phyloP scores from a whole-genome alignment of 768 basidiomycete species.

The Sistotremastrum niveocremeum region DNA sequence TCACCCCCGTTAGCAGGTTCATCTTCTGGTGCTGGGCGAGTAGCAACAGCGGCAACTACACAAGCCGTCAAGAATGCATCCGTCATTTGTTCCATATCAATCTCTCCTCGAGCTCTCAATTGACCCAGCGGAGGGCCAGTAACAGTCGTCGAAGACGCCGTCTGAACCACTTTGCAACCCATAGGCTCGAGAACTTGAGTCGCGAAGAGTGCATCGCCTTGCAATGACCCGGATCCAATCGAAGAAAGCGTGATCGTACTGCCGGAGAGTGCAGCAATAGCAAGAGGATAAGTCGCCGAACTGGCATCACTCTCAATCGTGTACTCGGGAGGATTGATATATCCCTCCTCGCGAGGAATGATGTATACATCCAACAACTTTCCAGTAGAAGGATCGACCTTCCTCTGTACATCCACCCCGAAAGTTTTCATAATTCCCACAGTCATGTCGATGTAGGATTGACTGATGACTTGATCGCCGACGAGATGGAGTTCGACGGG shows the following conservation, averaged over 20 bases:
- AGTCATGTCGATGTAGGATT: slow-evolving; percentile 99
- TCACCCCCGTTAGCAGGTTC: slow-evolving; percentile 26
- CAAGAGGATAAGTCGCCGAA: slow-evolving; percentile 92
- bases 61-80: slow-evolving; percentile 97
- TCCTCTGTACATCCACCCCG: slow-evolving; percentile 62
- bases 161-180: slow-evolving; percentile 89
- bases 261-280: slow-evolving; percentile 96
- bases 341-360: slow-evolving; percentile 63
- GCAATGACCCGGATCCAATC: slow-evolving; percentile 81
- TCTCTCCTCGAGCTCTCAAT: slow-evolving; percentile 69
- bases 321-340: slow-evolving; percentile 68
- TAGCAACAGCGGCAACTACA: slow-evolving; percentile 77
- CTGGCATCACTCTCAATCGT: slow-evolving; percentile 92
- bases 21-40: slow-evolving; percentile 29
- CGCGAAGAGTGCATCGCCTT: slow-evolving; percentile 96
- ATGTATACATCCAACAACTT: slow-evolving; percentile 66
- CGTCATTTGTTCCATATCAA: slow-evolving; percentile 99
- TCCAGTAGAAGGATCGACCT: slow-evolving; percentile 44
- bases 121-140: slow-evolving; percentile 74
- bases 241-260: slow-evolving; percentile 87
- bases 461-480: slow-evolving; percentile 93
- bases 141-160: slow-evolving; percentile 79
- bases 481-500: slow-evolving; percentile 81
- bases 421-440: slow-evolving; percentile 95
- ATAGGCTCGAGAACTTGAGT: slow-evolving; percentile 86